Percentiles rank a stretch among this genome's conserved stretches.
phyloP scores from a whole-genome alignment of 2,329 filamentous ascomycete genomes.

The Trichoderma endophyticum region DNA sequence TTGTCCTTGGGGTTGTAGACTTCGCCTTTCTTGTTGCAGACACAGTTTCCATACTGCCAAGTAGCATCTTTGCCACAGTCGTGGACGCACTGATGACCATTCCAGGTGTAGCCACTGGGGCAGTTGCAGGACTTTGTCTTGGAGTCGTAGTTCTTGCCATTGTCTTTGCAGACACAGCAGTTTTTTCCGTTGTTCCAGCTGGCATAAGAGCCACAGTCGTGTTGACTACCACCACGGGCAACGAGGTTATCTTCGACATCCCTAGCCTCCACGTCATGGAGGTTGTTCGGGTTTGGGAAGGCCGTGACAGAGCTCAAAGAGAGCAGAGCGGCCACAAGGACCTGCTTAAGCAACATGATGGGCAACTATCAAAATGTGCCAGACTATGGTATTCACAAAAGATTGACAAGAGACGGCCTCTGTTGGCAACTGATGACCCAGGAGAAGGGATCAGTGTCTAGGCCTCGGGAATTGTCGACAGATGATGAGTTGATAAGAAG shows the following conservation, averaged over 20 bases:
- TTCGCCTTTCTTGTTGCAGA: slow-evolving; percentile 16
- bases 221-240: background rate
- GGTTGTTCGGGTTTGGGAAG: slow-evolving; percentile 11
- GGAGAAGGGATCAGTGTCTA: background rate
- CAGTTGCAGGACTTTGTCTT: slow-evolving; percentile 17
- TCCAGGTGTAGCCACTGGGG: slow-evolving; percentile 8
- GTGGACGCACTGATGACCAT: slow-evolving; percentile 6
- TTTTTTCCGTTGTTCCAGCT: slow-evolving; percentile 12
- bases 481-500: background rate
- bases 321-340: slow-evolving; percentile 13
- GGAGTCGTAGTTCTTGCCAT: slow-evolving; percentile 16
- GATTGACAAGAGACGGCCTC: background rate
- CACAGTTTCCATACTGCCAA: slow-evolving; percentile 16
- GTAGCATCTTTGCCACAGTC: slow-evolving; percentile 19
- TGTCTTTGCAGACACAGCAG: slow-evolving; percentile 19
- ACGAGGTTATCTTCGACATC: slow-evolving; percentile 5
- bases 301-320: slow-evolving; percentile 18
- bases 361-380: background rate
- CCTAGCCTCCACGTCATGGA: slow-evolving; percentile 13
- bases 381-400: background rate
- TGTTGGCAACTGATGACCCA: background rate
- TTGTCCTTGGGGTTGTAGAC: slow-evolving; percentile 12
- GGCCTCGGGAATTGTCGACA: background rate
- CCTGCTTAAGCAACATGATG: slow-evolving; percentile 16
- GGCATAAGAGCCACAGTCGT: slow-evolving; percentile 16